Conservation (phyloP, 495 filamentous ascomycete species). For the Penicillium pancosmium region DNA sequence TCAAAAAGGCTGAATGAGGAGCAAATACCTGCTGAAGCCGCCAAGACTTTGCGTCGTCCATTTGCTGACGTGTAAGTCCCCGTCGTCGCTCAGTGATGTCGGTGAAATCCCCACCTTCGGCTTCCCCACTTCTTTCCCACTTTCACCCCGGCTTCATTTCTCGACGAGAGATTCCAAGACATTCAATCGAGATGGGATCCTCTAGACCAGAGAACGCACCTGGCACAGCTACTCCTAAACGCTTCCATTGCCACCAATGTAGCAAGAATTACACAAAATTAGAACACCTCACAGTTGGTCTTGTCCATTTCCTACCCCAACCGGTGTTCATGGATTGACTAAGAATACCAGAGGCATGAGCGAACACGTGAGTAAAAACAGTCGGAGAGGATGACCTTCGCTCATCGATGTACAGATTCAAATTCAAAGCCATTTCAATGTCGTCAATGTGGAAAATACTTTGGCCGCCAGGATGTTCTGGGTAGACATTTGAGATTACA, state of each 20-base stretch:
- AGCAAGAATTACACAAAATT: constrained; percentile 20
- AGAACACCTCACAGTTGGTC: constrained; percentile 23
- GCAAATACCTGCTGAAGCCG: neutral
- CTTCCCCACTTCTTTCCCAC: constrained; percentile 13
- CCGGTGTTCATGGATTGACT: neutral
- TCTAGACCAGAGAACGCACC: neutral
- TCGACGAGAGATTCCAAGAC: neutral
- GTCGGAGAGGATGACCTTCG: neutral
- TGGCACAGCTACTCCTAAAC: neutral
- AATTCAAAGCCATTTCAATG: constrained; percentile 25
- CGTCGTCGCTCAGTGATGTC: neutral
- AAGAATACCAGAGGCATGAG: constrained; percentile 15
- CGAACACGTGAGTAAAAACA: constrained; percentile 15
- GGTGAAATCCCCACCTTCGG: constrained; percentile 4
- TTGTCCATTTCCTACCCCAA: neutral
- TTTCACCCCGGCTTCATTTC: neutral
- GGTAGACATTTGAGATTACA: constrained; percentile 19
- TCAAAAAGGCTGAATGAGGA: too few relatives aligned
- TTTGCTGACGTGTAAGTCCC: neutral
- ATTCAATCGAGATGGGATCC: neutral
- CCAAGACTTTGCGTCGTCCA: neutral
- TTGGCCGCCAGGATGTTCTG: constrained; percentile 24
- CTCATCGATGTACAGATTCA: constrained; percentile 12
- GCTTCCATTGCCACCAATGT: constrained; percentile 10
- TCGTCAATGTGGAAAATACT: constrained; percentile 17